Evolutionary conservation across 2,329 filamentous ascomycete genomes (phyloP).

Genomic region (Cladorrhinum sp.): DNA sequence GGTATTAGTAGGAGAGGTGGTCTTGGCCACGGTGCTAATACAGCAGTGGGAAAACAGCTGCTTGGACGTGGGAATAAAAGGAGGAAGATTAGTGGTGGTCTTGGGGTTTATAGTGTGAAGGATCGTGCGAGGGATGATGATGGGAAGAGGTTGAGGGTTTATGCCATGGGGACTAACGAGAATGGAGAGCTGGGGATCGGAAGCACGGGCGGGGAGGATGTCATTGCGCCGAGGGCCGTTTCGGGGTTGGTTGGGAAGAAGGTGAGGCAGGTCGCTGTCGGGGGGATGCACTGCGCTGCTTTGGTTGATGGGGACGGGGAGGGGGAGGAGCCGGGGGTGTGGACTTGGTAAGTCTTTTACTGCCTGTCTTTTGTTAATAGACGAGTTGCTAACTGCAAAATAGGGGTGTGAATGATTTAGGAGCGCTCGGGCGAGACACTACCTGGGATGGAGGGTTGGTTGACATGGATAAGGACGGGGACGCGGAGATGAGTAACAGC

Average conservation of each 20-base stretch:
- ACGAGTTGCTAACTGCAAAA: background rate
- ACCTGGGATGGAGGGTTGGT: background rate
- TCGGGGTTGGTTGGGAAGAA: background rate
- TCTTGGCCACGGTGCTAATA: too few relatives aligned
- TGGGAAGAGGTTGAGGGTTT: background rate
- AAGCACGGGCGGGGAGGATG: background rate
- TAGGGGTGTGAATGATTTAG: conserved; percentile 7
- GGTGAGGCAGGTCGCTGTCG: background rate
- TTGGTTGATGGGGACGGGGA: background rate
- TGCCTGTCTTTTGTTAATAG: background rate
- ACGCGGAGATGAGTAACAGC: background rate
- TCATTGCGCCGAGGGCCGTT: background rate
- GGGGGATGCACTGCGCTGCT: background rate
- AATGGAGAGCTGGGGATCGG: conserved; percentile 4
- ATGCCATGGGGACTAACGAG: conserved; percentile 1
- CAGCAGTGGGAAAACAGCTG: background rate
- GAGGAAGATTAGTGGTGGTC: background rate
- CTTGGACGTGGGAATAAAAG: background rate
- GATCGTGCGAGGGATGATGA: background rate
- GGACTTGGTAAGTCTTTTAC: background rate
- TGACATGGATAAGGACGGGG: background rate
- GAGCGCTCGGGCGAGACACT: conserved; percentile 1
- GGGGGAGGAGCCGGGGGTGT: background rate
- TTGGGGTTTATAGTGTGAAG: background rate
- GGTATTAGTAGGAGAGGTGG: too few relatives aligned